Evolutionary conservation across 495 filamentous ascomycete genomes (phyloP).

Genomic region (Penicillium cosmopolitanum): DNA sequence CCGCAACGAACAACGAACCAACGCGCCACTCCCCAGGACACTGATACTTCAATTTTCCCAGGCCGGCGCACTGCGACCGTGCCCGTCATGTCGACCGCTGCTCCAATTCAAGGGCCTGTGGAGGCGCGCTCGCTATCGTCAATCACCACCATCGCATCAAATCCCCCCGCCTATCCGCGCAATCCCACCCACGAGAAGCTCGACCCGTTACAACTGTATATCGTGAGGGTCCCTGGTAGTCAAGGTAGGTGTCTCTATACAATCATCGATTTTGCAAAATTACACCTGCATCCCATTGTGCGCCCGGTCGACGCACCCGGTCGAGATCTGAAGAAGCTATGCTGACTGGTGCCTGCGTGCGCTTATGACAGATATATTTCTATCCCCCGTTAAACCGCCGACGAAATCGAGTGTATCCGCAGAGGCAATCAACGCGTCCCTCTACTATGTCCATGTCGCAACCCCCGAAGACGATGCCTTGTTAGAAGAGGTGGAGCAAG

Average conservation of each 20-base stretch:
- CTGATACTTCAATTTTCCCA: conserved; percentile 17
- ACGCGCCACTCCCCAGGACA: not conserved
- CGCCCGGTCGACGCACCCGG: not conserved
- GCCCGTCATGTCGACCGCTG: conserved; percentile 23
- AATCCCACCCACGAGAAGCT: conserved; percentile 67
- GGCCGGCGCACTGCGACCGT: conserved; percentile 34
- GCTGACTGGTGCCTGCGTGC: conserved; percentile 17
- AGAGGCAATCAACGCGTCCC: conserved; percentile 80
- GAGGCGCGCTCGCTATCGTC: conserved; percentile 83
- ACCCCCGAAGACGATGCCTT: conserved; percentile 60
- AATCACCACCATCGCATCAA: conserved; percentile 78
- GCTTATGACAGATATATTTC: conserved; percentile 73
- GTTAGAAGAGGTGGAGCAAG: conserved; percentile 49
- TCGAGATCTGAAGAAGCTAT: conserved; percentile 15
- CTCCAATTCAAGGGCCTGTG: conserved; percentile 49
- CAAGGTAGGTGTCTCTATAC: conserved; percentile 60
- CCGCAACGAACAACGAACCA: not conserved
- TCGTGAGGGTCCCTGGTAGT: conserved; percentile 88
- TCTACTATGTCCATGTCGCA: conserved; percentile 90
- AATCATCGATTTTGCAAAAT: not conserved
- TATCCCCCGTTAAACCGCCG: conserved; percentile 88
- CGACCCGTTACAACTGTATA: conserved; percentile 79
- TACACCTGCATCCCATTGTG: not conserved
- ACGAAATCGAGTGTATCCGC: conserved; percentile 80
- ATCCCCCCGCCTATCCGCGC: conserved; percentile 81